These are phyloP conservation scores for Rhizopus arrhizus DNA, from an alignment of 371 early-diverging fungal species.

Conservation along the genomic window DNA sequence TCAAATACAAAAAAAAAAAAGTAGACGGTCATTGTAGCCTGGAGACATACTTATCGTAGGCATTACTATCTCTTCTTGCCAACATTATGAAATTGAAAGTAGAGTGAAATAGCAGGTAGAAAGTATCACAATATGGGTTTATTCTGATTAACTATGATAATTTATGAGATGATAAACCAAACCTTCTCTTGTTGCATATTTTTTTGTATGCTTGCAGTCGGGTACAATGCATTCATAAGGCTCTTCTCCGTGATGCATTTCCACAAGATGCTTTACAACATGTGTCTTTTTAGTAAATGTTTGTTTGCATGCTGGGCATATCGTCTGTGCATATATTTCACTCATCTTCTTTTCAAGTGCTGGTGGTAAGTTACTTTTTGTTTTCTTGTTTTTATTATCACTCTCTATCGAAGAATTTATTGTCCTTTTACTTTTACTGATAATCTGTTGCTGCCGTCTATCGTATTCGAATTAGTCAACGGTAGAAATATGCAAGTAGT, in stretches of 20 bases:
- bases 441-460: too few relatives aligned
- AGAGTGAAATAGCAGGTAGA: too few relatives aligned
- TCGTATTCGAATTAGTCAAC: too few relatives aligned
- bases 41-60: too few relatives aligned
- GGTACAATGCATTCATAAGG: slow-evolving; percentile 29
- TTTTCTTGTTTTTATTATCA: neutral
- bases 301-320: slow-evolving; percentile 30
- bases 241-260: slow-evolving; percentile 34
- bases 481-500: too few relatives aligned
- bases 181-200: slow-evolving; percentile 37
- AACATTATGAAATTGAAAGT: too few relatives aligned
- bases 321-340: slow-evolving; percentile 12
- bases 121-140: too few relatives aligned
- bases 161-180: slow-evolving; percentile 33
- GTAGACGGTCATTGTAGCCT: too few relatives aligned
- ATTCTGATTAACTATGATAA: slow-evolving; percentile 21
- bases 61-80: too few relatives aligned
- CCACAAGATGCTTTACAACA: slow-evolving; percentile 31
- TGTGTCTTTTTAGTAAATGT: slow-evolving; percentile 36
- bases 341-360: slow-evolving; percentile 20
- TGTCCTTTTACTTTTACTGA: too few relatives aligned
- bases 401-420: too few relatives aligned
- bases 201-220: slow-evolving; percentile 27
- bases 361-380: slow-evolving; percentile 8
- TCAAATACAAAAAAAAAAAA: too few relatives aligned